Evolutionary conservation across 331 rosid species (phyloP).

Genomic region (Malus hybrid): DNA sequence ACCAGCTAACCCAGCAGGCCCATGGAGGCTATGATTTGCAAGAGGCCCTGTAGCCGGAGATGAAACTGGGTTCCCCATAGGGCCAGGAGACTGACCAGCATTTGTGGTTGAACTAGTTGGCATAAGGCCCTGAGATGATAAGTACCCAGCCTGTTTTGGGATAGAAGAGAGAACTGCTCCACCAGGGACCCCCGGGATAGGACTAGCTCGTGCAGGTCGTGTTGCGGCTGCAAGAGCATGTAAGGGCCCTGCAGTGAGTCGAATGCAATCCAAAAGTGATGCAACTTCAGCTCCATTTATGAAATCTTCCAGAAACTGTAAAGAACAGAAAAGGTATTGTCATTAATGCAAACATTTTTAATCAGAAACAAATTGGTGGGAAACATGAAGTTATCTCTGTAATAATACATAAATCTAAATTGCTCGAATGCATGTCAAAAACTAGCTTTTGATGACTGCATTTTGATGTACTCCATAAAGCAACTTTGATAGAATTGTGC

Average conservation of each 20-base stretch:
- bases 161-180: constrained; percentile 60
- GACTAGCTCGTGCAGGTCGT: constrained; percentile 97
- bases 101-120: constrained; percentile 48
- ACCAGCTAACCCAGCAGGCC: constrained; percentile 71
- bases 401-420: not conserved
- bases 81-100: constrained; percentile 44
- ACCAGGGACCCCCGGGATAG: constrained; percentile 74
- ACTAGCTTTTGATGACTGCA: not conserved
- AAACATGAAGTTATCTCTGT: not conserved
- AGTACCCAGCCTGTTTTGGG: constrained; percentile 70
- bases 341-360: not conserved
- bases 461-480: not conserved
- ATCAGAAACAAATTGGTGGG: not conserved
- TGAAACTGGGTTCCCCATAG: constrained; percentile 42
- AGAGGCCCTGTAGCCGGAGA: constrained; percentile 45
- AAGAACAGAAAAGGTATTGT: constrained; percentile 14
- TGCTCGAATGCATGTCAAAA: not conserved
- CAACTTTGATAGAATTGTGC: not conserved
- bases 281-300: constrained; percentile 98
- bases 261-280: constrained; percentile 94
- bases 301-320: constrained; percentile 95
- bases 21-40: constrained; percentile 61
- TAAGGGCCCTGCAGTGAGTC: constrained; percentile 97
- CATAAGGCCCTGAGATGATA: constrained; percentile 61
- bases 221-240: constrained; percentile 98